These are phyloP conservation scores for Pleoardoris graminearum DNA, from an alignment of 2,329 filamentous ascomycete genomes.

Conservation along the genomic window DNA sequence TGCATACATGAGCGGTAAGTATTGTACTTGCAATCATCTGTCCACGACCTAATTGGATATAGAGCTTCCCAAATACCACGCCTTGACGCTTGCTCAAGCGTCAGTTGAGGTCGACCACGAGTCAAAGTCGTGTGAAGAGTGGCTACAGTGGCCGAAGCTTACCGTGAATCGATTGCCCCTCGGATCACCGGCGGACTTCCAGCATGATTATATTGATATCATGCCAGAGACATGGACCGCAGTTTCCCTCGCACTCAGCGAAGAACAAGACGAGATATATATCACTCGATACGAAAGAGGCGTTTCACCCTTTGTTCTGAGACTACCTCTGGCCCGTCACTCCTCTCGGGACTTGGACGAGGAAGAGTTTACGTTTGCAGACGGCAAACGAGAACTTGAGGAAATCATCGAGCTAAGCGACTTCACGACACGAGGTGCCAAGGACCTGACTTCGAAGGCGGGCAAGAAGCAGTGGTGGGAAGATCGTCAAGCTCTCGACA, in stretches of 20 bases:
- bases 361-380: constrained; percentile 80
- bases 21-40: neutral
- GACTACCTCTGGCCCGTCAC: constrained; percentile 81
- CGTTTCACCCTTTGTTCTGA: constrained; percentile 79
- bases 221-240: constrained; percentile 83
- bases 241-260: constrained; percentile 81
- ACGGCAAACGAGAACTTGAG: constrained; percentile 75
- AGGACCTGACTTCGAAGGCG: constrained; percentile 72
- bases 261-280: constrained; percentile 80
- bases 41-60: constrained; percentile 33
- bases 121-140: constrained; percentile 38
- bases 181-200: constrained; percentile 60
- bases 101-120: constrained; percentile 55
- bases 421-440: constrained; percentile 74
- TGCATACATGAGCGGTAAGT: constrained; percentile 45
- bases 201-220: constrained; percentile 80
- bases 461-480: constrained; percentile 88
- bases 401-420: constrained; percentile 85
- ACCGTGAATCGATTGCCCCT: constrained; percentile 40
- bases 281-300: constrained; percentile 81
- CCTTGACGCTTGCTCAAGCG: constrained; percentile 68
- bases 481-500: constrained; percentile 78
- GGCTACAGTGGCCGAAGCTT: constrained; percentile 47
- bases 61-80: constrained; percentile 71
- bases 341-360: constrained; percentile 78